Base-by-base conservation (phyloP, 345 rosid genomes). In the Leavenworthia alabamica region DNA sequence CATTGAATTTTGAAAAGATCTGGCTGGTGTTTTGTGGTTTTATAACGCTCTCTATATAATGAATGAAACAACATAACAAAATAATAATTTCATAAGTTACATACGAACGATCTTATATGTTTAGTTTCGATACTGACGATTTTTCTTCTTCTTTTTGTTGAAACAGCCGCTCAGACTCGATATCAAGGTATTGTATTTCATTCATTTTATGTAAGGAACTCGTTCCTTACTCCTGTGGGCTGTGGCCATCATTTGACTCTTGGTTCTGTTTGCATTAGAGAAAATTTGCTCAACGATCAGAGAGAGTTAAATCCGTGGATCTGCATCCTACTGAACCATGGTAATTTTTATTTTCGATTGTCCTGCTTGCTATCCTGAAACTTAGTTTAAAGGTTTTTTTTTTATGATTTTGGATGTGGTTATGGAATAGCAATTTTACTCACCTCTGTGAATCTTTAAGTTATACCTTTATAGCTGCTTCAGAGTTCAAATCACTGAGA, bases 261-360 rank as follows among this genome's bases (percentile, higher is more conserved):
- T 35, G 35, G 24, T 44, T 50, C 4, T 53, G 70, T 48, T 10
- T 66, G 77, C 54, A 67, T 67, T 83, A 86, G 89, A 86, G 65
- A 45, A 72, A 78, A 66, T 56, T 83, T 27, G 73, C 78, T 54
- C 82, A 81, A 51, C 48, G 74, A 44, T 86, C 84, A 10, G 89
- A 81, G 51, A 72, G 89, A 72, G 93, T 83, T 20, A 86, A 86
- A 56, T 83, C 85, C 4, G 80, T 81, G 15, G 86, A 86, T 73
- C 75, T 86, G 13, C 93, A 83, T 64, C 85, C 84, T n/a, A 80
- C 82, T 12, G 77, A 86, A 66, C 87, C 93, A 86, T 81, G 89
- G 92, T 86, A 64, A 72, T 29, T 66, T 42, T 15, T 8, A 19
- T 12, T 51, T 50, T 44, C 3, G 26, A 6, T 10, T 33, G 37